Evolutionary conservation across 129 eudicot species (phyloP).

Genomic region (Flaveria brownii): DNA sequence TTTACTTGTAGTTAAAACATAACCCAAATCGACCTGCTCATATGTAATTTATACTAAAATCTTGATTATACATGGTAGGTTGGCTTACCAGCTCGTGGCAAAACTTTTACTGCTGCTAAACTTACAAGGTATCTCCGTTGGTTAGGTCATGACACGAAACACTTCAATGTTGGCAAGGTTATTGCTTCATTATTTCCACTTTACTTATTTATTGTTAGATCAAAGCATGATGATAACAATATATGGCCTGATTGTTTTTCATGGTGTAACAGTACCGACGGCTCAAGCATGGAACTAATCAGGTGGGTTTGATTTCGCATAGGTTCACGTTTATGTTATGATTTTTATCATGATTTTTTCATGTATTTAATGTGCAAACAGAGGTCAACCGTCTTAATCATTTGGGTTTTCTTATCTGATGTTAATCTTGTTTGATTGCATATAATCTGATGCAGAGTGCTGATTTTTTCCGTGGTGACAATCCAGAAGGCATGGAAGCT

Average conservation of each 20-base stretch:
- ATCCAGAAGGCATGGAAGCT: constrained; percentile 98
- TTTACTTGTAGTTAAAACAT: neutral
- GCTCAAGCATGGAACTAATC: constrained; percentile 93
- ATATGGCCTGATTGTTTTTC: constrained; percentile 25
- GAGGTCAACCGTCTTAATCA: neutral
- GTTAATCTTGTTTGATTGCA: constrained; percentile 2
- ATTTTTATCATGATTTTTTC: neutral
- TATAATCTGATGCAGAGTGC: constrained; percentile 62
- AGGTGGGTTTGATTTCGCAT: constrained; percentile 49
- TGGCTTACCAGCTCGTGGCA: constrained; percentile 99
- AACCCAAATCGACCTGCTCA: neutral
- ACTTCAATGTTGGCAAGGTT: constrained; percentile 99
- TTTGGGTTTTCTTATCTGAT: neutral
- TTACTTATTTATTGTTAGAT: neutral
- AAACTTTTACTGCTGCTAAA: constrained; percentile 98
- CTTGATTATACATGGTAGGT: constrained; percentile 50
- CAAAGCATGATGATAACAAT: constrained; percentile 14
- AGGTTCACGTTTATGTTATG: neutral
- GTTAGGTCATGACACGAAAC: constrained; percentile 99
- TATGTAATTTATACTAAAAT: neutral
- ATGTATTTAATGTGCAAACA: neutral
- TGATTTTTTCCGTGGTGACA: constrained; percentile 97
- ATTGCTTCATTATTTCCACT: constrained; percentile 1
- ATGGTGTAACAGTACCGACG: constrained; percentile 80
- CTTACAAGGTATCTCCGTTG: constrained; percentile 97